phyloP scores from a whole-genome alignment of 129 eudicot genomes.

The Lactuca saligna region DNA sequence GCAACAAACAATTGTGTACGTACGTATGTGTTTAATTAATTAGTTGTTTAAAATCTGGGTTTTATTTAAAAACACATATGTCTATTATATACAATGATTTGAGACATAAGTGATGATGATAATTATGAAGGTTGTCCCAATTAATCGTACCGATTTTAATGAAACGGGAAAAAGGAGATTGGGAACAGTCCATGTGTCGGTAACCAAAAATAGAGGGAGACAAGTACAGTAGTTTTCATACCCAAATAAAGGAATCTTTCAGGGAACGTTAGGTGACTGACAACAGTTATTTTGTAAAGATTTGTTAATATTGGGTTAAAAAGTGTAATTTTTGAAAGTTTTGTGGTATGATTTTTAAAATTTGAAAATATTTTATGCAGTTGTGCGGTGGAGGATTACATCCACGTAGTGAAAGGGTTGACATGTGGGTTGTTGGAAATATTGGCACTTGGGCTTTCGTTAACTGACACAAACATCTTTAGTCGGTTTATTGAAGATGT shows the following conservation, averaged over 20 bases:
- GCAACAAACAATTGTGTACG: background rate
- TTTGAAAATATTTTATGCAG: slow-evolving; percentile 31
- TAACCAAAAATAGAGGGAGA: slow-evolving; percentile 21
- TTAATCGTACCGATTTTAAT: slow-evolving; percentile 15
- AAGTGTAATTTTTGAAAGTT: background rate
- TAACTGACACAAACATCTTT: slow-evolving; percentile 39
- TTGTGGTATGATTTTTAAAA: background rate
- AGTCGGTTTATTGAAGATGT: slow-evolving; percentile 53
- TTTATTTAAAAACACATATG: background rate
- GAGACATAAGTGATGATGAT: slow-evolving; percentile 15
- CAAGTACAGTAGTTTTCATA: slow-evolving; percentile 24
- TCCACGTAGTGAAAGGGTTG: slow-evolving; percentile 49
- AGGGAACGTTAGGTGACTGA: slow-evolving; percentile 8
- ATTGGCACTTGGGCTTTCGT: slow-evolving; percentile 62
- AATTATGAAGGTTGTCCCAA: slow-evolving; percentile 26
- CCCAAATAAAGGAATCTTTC: slow-evolving; percentile 21
- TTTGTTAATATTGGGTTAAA: background rate
- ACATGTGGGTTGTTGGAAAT: slow-evolving; percentile 71
- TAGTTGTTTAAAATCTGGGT: background rate
- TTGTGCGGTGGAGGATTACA: slow-evolving; percentile 63
- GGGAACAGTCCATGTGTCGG: slow-evolving; percentile 37
- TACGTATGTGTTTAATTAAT: background rate
- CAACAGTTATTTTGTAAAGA: background rate
- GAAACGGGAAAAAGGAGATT: slow-evolving; percentile 22
- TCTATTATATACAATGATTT: background rate